phyloP scores from a whole-genome alignment of 1,284 basidiomycete genomes.

The Ganoderma meredithae region DNA sequence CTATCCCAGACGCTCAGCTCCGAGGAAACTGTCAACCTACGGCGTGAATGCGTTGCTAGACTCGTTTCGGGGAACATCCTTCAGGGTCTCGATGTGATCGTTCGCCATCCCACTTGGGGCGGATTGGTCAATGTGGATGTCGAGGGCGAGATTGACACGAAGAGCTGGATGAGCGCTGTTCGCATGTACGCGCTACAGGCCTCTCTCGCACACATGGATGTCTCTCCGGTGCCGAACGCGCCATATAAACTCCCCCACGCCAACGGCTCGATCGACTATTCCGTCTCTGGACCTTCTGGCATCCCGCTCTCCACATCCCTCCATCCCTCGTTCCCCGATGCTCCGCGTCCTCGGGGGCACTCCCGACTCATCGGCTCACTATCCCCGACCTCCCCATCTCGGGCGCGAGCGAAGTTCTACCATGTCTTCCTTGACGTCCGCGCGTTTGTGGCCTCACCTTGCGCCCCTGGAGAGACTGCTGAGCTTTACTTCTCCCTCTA shows the following conservation, averaged over 20 bases:
- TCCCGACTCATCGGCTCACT: slow-evolving; percentile 59
- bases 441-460: slow-evolving; percentile 91
- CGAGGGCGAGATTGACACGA: slow-evolving; percentile 75
- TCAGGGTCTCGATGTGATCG: slow-evolving; percentile 94
- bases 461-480: slow-evolving; percentile 88
- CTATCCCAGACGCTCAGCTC: slow-evolving; percentile 88
- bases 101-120: slow-evolving; percentile 92
- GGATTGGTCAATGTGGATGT: slow-evolving; percentile 87
- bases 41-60: slow-evolving; percentile 87
- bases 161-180: slow-evolving; percentile 86
- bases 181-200: slow-evolving; percentile 91
- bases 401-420: slow-evolving; percentile 77
- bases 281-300: slow-evolving; percentile 45
- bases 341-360: slow-evolving; percentile 52
- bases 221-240: slow-evolving; percentile 44
- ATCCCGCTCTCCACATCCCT: slow-evolving; percentile 60
- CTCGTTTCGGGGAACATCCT: slow-evolving; percentile 92
- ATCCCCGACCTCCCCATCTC: slow-evolving; percentile 37
- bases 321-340: slow-evolving; percentile 72
- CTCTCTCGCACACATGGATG: slow-evolving; percentile 82
- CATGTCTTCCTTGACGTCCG: slow-evolving; percentile 91
- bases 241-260: slow-evolving; percentile 38
- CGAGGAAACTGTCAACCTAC: slow-evolving; percentile 86
- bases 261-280: slow-evolving; percentile 45
- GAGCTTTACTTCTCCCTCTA: slow-evolving; percentile 96